A percentile compares a stretch with the other conserved stretches of the same genome.
Evolutionary conservation across 2,329 filamentous ascomycete species (phyloP).

Genomic region (Polytolypa hystricis): DNA sequence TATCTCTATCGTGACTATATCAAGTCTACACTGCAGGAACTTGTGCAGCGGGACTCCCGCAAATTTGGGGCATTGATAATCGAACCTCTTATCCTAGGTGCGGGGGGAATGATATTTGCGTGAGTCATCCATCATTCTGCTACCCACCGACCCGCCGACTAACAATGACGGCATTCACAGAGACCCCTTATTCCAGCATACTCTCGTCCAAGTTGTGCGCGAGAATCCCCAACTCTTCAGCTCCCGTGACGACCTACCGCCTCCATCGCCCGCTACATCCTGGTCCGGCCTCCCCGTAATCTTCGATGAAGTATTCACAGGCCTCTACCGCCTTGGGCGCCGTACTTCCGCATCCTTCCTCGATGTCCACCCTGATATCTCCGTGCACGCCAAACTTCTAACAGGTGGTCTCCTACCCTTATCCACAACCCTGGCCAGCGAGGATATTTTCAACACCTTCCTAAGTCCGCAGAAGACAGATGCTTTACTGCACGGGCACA

Average conservation of each 20-base stretch:
- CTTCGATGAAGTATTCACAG: conserved; percentile 82
- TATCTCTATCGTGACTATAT: conserved; percentile 53
- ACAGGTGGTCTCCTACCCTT: conserved; percentile 72
- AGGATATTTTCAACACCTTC: conserved; percentile 63
- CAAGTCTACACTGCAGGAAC: conserved; percentile 38
- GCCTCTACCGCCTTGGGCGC: conserved; percentile 68
- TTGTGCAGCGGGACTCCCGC: conserved; percentile 45
- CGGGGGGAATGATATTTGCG: conserved; percentile 74
- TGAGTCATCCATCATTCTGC: too few relatives aligned
- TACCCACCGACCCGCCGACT: too few relatives aligned
- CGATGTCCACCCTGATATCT: conserved; percentile 57
- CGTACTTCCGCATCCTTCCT: conserved; percentile 62
- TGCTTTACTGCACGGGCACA: conserved; percentile 72
- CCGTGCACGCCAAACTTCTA: conserved; percentile 71
- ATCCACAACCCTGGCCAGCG: conserved; percentile 62
- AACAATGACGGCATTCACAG: conserved; percentile 29
- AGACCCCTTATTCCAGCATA: conserved; percentile 70
- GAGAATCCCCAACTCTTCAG: conserved; percentile 45
- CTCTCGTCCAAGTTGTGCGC: conserved; percentile 57
- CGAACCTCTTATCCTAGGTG: conserved; percentile 70
- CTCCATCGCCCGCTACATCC: conserved; percentile 13
- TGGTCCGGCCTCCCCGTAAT: conserved; percentile 71
- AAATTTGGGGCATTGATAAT: conserved; percentile 69
- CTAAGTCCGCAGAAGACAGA: conserved; percentile 62
- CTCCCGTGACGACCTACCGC: conserved; percentile 7